Evolutionary conservation across 192 early-diverging fungal species (phyloP).

Genomic region (Coemansia sp.): DNA sequence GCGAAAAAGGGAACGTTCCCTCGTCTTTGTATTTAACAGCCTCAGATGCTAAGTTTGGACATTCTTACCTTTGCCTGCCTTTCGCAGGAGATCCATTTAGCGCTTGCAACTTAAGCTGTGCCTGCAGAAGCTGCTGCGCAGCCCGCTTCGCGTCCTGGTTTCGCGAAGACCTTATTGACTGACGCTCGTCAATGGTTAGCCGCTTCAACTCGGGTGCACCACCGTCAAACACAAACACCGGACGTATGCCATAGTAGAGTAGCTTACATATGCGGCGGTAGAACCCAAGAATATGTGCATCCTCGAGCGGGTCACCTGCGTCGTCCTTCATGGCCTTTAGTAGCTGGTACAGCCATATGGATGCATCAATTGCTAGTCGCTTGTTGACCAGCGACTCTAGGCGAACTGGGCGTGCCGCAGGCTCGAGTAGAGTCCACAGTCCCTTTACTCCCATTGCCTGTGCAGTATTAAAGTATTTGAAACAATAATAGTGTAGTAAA

Average conservation of each 20-base stretch:
- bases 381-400: constrained; percentile 77
- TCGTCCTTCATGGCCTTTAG: constrained; percentile 89
- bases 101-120: constrained; percentile 73
- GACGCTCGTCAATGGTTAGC: constrained; percentile 43
- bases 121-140: constrained; percentile 78
- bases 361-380: constrained; percentile 87
- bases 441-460: constrained; percentile 87
- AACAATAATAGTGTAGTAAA: background rate
- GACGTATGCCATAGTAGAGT: constrained; percentile 81
- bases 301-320: constrained; percentile 75
- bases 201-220: constrained; percentile 83
- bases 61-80: background rate
- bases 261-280: constrained; percentile 93
- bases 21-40: background rate
- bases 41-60: too few relatives aligned
- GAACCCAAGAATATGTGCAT: constrained; percentile 91
- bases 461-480: background rate
- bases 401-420: constrained; percentile 69
- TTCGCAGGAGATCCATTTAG: constrained; percentile 26
- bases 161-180: constrained; percentile 25
- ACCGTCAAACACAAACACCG: constrained; percentile 98
- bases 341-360: constrained; percentile 98
- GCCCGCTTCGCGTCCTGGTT: constrained; percentile 62
- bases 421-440: constrained; percentile 85
- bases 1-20: background rate